Percentiles rank a stretch among this genome's conserved stretches.
These are phyloP conservation scores for Pyrenochaeta sp. DNA, from an alignment of 2,329 filamentous ascomycete species.

Conservation along the genomic window DNA sequence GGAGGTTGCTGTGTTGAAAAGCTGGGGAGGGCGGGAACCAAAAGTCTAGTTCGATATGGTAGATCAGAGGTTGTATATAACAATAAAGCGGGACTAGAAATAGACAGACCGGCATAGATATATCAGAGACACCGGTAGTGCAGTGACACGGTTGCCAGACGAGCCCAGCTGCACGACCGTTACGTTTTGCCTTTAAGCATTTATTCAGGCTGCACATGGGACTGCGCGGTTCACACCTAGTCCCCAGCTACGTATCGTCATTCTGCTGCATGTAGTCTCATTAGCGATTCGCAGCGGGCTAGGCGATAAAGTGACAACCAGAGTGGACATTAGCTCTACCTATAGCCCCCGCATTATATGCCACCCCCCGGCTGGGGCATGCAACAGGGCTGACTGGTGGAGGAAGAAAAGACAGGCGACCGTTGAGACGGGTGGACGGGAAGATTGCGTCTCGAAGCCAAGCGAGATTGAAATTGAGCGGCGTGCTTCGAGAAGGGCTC, in stretches of 20 bases:
- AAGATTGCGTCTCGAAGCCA: conserved; percentile 25
- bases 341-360: conserved; percentile 47
- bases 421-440: conserved; percentile 38
- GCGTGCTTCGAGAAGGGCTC: conserved; percentile 22
- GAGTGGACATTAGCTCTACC: conserved; percentile 16
- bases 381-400: conserved; percentile 19
- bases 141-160: neutral
- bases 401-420: conserved; percentile 25
- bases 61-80: conserved; percentile 24
- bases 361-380: conserved; percentile 27
- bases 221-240: conserved; percentile 5
- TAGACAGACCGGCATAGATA: conserved; percentile 21
- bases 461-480: conserved; percentile 24
- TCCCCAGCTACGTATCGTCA: conserved; percentile 15
- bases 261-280: conserved; percentile 18
- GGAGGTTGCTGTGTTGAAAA: conserved; percentile 10
- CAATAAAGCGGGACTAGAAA: conserved; percentile 13
- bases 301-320: conserved; percentile 29
- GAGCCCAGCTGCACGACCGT: conserved; percentile 3
- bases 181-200: conserved; percentile 16
- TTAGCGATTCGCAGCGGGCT: conserved; percentile 18
- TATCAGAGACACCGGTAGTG: conserved; percentile 24
- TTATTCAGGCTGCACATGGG: conserved; percentile 30
- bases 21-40: conserved; percentile 13
- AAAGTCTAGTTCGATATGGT: conserved; percentile 15